Evolutionary conservation across 208 protist species (phyloP), one percentile per base, ranked within the genome.

Genomic region (Trypanosoma congolense): DNA sequence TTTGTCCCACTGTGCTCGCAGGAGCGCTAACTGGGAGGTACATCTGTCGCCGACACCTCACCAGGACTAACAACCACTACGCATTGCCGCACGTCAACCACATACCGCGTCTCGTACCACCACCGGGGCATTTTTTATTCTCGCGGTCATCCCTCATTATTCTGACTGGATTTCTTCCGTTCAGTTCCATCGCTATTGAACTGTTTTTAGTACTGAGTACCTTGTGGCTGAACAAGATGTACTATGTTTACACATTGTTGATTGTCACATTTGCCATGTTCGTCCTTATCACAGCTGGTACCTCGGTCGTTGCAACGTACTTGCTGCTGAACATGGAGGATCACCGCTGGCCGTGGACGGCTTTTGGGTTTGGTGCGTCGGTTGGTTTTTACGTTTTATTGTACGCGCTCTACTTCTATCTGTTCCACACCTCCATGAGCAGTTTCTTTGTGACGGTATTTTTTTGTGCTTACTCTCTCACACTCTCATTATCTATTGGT

Each of bases 221-320:
- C 2, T 83, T 98, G 25, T 98, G 96, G 97, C 77, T 94, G n/a
- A 97, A 98, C 75, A 98, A 97, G 59, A 77, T 93, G 28, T 98
- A 98, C 66, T 97, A 98, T 63, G 73, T 98, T 1, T 98, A 97
- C 62, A 92, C 92, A 4, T 98, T 98, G 73, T 61, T 98, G 51
- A 54, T 96, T 0, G 52, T 98, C 3, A 92, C 97, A 2, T 91
- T 88, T 63, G 2, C 83, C 19, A 92, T 98, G 50, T 90, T 96
- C 26, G 30, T 87, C n/a, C 61, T 95, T 8, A 80, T 97, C 4
- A 93, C 87, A 0, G 74, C 76, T 6, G 98, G 93, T 56, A 80
- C 96, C 0, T 77, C 85, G 1, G 72, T 98, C 30, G 77, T 93
- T 0, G 68, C 71, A 0, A 97, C 87, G 2, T 98, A 97, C 75